Percentiles rank a stretch among this genome's conserved stretches.
phyloP scores from a whole-genome alignment of 129 eudicot genomes.

The Artemisia argyi region DNA sequence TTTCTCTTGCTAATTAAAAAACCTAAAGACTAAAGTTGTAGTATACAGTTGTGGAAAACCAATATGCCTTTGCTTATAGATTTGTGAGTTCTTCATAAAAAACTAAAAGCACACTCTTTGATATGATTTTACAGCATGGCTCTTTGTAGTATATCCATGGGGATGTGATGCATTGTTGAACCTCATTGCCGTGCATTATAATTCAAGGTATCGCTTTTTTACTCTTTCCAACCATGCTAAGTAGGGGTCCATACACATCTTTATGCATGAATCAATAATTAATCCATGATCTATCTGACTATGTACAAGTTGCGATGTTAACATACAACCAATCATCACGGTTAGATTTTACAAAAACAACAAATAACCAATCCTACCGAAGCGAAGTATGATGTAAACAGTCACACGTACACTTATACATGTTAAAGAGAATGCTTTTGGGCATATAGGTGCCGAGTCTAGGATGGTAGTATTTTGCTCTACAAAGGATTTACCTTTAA shows the following conservation, averaged over 20 bases:
- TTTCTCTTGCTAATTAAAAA: too few species aligned
- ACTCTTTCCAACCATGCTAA: conserved; percentile 22
- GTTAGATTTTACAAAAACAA: too few species aligned
- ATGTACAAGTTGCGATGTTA: not conserved
- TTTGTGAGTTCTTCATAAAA: conserved; percentile 13
- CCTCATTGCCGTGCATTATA: conserved; percentile 17
- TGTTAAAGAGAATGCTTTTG: too few species aligned
- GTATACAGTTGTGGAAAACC: not conserved
- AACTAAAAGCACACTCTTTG: conserved; percentile 22
- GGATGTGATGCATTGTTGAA: not conserved
- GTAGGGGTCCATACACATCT: conserved; percentile 26
- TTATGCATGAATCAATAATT: not conserved
- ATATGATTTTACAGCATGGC: conserved; percentile 6
- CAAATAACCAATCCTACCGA: too few species aligned
- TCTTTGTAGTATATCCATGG: conserved; percentile 21
- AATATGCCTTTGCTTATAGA: not conserved
- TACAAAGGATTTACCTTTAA: too few species aligned
- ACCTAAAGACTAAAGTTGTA: too few species aligned
- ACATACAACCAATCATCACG: conserved; percentile 12
- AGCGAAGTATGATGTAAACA: too few species aligned
- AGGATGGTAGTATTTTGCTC: not conserved
- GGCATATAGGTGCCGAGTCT: too few species aligned
- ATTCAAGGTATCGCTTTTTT: conserved; percentile 13
- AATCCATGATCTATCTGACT: too few species aligned
- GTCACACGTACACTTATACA: too few species aligned